Evolutionary conservation across 1,284 basidiomycete species (phyloP).

Genomic region (Entoloma clypeatum): DNA sequence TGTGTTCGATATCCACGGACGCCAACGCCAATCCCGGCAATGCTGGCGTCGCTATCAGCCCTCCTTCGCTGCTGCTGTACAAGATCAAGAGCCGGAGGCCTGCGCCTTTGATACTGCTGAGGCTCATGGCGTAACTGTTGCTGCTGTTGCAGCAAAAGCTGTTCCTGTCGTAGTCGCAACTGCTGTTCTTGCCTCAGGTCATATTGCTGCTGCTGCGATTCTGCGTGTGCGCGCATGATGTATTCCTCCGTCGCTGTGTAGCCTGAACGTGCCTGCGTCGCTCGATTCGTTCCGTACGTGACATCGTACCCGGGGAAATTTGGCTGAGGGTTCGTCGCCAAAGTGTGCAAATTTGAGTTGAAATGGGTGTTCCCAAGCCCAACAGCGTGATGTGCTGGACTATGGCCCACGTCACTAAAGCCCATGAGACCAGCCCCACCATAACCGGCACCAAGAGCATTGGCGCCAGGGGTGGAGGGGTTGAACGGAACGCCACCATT

Average conservation of each 20-base stretch:
- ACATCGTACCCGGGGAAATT: too few relatives aligned
- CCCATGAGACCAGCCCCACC: not conserved
- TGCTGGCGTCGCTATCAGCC: slow-evolving; percentile 19
- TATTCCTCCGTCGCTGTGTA: slow-evolving; percentile 66
- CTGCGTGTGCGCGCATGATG: slow-evolving; percentile 57
- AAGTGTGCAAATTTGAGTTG: too few relatives aligned
- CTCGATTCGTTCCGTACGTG: not conserved
- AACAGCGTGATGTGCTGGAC: too few relatives aligned
- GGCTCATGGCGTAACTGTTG: slow-evolving; percentile 3
- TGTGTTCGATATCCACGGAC: slow-evolving; percentile 40
- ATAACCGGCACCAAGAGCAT: not conserved
- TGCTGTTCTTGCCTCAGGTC: not conserved
- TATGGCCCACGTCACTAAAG: too few relatives aligned
- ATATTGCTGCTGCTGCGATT: slow-evolving; percentile 22
- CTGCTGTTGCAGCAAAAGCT: slow-evolving; percentile 22
- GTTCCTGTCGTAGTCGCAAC: slow-evolving; percentile 11
- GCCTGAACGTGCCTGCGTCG: slow-evolving; percentile 45
- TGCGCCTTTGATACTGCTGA: slow-evolving; percentile 19
- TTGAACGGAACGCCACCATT: slow-evolving; percentile 24
- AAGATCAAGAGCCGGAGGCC: slow-evolving; percentile 32
- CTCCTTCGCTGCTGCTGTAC: slow-evolving; percentile 17
- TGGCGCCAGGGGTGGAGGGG: slow-evolving; percentile 8
- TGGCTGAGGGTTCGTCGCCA: too few relatives aligned
- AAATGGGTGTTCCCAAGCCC: too few relatives aligned
- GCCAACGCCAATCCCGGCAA: slow-evolving; percentile 31